These are phyloP conservation scores for Brasilioporus rufonigricans DNA, from an alignment of 768 basidiomycete genomes.

Conservation along the genomic window DNA sequence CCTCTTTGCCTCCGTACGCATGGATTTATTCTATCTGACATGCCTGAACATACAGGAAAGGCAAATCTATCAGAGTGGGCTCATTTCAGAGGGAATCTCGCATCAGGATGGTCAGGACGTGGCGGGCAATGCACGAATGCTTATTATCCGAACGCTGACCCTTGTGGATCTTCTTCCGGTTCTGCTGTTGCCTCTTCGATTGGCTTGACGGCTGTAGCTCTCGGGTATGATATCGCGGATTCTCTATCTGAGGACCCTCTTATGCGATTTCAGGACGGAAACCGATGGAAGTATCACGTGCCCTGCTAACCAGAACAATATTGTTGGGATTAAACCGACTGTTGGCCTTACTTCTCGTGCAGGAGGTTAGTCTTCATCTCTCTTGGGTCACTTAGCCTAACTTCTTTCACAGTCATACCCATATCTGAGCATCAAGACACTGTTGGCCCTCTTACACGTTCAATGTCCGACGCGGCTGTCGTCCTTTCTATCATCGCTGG, in stretches of 20 bases:
- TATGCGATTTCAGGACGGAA: slow-evolving; percentile 33
- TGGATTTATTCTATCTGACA: neutral
- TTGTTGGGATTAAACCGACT: slow-evolving; percentile 60
- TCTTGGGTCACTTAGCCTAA: neutral
- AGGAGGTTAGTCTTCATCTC: slow-evolving; percentile 40
- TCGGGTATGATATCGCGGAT: slow-evolving; percentile 27
- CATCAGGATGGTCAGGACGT: slow-evolving; percentile 59
- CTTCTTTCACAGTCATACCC: slow-evolving; percentile 45
- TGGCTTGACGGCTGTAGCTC: slow-evolving; percentile 47
- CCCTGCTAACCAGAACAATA: slow-evolving; percentile 50
- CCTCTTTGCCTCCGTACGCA: neutral
- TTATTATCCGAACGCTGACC: slow-evolving; percentile 50
- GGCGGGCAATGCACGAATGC: slow-evolving; percentile 50
- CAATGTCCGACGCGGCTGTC: slow-evolving; percentile 52
- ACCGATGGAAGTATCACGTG: slow-evolving; percentile 56
- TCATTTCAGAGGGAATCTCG: slow-evolving; percentile 42
- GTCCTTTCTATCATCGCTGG: slow-evolving; percentile 57
- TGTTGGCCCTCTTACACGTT: slow-evolving; percentile 54
- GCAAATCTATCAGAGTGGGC: slow-evolving; percentile 34
- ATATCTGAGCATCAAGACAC: slow-evolving; percentile 60
- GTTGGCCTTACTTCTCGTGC: slow-evolving; percentile 58
- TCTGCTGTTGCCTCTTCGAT: no score
- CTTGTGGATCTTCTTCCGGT: slow-evolving; percentile 53
- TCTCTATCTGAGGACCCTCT: neutral
- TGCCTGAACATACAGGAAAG: slow-evolving; percentile 37